phyloP scores from a whole-genome alignment of 2,329 filamentous ascomycete genomes.

The Aspergillus phoenicis region DNA sequence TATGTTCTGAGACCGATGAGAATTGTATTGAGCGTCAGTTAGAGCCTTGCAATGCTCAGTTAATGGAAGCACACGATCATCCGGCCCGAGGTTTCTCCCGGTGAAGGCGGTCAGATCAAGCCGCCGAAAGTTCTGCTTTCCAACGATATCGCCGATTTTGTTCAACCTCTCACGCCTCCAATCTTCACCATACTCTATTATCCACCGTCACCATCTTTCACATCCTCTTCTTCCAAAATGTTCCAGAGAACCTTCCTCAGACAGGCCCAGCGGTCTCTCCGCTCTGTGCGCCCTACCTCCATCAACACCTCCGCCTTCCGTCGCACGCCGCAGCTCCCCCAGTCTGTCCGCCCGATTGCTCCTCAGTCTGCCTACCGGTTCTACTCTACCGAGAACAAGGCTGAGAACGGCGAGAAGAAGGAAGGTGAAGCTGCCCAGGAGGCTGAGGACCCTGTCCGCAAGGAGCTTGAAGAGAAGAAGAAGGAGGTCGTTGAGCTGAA shows the following conservation, averaged over 20 bases:
- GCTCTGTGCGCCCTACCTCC: conserved; percentile 37
- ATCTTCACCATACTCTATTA: conserved; percentile 3
- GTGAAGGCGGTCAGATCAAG: conserved; percentile 21
- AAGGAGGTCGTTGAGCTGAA: conserved; percentile 80
- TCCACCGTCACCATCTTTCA: conserved; percentile 6
- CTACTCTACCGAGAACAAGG: conserved; percentile 48
- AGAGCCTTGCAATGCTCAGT: neutral
- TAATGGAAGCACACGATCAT: conserved; percentile 3
- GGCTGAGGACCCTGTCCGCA: conserved; percentile 56
- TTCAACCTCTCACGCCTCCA: conserved; percentile 6
- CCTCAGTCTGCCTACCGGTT: conserved; percentile 39
- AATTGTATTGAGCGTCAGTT: neutral
- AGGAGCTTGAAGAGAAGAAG: conserved; percentile 71
- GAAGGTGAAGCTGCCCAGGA: conserved; percentile 38
- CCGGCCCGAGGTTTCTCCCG: conserved; percentile 18
- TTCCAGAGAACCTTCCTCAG: conserved; percentile 47
- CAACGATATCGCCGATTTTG: conserved; percentile 12
- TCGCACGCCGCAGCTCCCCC: conserved; percentile 37
- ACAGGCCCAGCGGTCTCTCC: conserved; percentile 43
- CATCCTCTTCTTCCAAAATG: conserved; percentile 34
- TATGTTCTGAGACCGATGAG: neutral
- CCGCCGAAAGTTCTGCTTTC: conserved; percentile 24
- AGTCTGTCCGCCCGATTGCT: conserved; percentile 37
- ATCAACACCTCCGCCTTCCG: conserved; percentile 36
- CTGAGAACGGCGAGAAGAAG: conserved; percentile 44